A percentile compares a stretch with the other conserved stretches of the same genome.
These are phyloP conservation scores for Pelargonium exstipulatum DNA, from an alignment of 441 rosid species.

Conservation along the genomic window DNA sequence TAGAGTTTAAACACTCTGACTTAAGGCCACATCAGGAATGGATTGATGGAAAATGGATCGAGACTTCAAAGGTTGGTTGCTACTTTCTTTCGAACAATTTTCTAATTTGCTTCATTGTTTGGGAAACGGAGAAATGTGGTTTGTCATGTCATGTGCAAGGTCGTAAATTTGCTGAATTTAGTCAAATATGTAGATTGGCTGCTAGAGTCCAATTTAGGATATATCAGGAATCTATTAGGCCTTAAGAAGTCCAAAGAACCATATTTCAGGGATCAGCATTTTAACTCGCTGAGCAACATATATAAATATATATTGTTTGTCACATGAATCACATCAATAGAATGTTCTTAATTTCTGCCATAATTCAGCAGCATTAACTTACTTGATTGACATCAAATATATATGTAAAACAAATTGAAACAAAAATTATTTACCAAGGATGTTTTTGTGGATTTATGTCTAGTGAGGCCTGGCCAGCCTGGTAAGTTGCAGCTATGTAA, in stretches of 20 bases:
- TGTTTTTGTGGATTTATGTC: too few relatives aligned
- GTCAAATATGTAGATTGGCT: not conserved
- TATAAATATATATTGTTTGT: too few relatives aligned
- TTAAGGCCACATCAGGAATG: constrained; percentile 73
- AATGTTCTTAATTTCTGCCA: too few relatives aligned
- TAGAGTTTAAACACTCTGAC: constrained; percentile 47
- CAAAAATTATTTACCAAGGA: too few relatives aligned
- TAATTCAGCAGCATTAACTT: too few relatives aligned
- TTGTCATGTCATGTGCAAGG: not conserved
- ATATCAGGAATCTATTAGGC: not conserved
- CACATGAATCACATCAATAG: too few relatives aligned
- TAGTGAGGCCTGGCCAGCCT: too few relatives aligned
- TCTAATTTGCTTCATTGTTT: not conserved
- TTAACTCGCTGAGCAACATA: not conserved
- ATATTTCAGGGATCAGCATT: not conserved
- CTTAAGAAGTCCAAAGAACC: not conserved
- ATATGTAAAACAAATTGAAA: too few relatives aligned
- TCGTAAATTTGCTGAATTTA: not conserved
- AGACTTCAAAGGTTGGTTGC: constrained; percentile 36
- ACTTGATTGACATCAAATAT: too few relatives aligned
- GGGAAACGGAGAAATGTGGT: not conserved
- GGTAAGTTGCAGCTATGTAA: too few relatives aligned
- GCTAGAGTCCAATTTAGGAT: not conserved
- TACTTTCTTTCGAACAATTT: not conserved
- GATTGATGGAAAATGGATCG: constrained; percentile 60